phyloP scores from a whole-genome alignment of 768 basidiomycete species.

The Coprinellus micaceus region DNA sequence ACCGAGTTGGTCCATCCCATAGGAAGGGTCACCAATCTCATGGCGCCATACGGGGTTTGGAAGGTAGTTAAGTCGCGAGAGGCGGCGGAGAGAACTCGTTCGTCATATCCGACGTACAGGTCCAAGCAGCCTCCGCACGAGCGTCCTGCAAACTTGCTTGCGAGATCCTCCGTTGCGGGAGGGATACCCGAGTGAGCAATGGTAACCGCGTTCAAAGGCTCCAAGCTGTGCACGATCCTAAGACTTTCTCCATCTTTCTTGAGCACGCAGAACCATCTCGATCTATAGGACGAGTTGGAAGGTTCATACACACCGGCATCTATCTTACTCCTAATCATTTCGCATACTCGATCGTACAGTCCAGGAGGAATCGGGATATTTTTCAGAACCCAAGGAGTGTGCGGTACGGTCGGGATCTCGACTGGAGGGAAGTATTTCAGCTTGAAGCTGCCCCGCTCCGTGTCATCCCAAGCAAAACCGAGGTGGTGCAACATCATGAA shows the following conservation, averaged over 20 bases:
- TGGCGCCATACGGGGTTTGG: conserved; percentile 8
- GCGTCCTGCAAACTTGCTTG: conserved; percentile 16
- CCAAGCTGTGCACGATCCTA: conserved; percentile 30
- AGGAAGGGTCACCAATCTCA: conserved; percentile 7
- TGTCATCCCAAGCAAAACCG: conserved; percentile 19
- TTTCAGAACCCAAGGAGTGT: conserved; percentile 10
- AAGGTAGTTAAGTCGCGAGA: conserved; percentile 12
- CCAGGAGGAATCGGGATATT: conserved; percentile 13
- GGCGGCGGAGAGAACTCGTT: not conserved
- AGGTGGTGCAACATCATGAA: conserved; percentile 10
- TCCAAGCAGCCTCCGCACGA: conserved; percentile 4
- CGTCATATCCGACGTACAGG: conserved; percentile 9
- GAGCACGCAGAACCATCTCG: conserved; percentile 35
- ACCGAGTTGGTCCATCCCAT: conserved; percentile 15
- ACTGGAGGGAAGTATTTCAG: conserved; percentile 16
- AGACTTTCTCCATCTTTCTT: conserved; percentile 32
- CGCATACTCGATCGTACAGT: conserved; percentile 8
- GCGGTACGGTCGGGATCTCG: conserved; percentile 9
- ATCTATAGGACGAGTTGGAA: conserved; percentile 29
- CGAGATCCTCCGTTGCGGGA: conserved; percentile 25
- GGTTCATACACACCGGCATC: conserved; percentile 30
- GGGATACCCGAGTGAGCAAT: conserved; percentile 27
- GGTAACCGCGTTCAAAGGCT: conserved; percentile 32
- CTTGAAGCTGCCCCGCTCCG: conserved; percentile 14
- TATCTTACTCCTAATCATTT: conserved; percentile 23